phyloP scores from a whole-genome alignment of 805 yeast species.

The Suhomyces sp. region DNA sequence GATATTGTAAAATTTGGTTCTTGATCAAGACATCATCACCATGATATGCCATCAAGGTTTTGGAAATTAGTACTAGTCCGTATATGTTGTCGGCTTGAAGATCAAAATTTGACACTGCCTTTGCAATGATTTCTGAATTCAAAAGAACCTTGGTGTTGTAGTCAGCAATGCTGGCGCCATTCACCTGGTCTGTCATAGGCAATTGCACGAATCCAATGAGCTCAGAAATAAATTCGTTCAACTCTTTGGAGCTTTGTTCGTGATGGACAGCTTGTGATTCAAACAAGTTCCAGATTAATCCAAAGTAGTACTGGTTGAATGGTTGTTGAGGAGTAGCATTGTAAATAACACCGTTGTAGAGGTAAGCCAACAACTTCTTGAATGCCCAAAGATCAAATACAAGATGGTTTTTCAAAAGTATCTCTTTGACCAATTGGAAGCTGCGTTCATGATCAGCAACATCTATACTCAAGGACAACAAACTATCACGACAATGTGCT shows the following conservation, averaged over 20 bases:
- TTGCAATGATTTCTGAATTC: conserved; percentile 28
- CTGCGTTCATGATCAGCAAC: conserved; percentile 32
- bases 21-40: conserved; percentile 8
- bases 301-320: conserved; percentile 26
- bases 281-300: conserved; percentile 31
- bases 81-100: conserved; percentile 30
- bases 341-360: conserved; percentile 23
- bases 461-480: conserved; percentile 32
- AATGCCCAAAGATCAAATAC: conserved; percentile 27
- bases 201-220: conserved; percentile 20
- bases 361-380: conserved; percentile 29
- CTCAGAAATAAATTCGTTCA: conserved; percentile 33
- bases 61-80: conserved; percentile 28
- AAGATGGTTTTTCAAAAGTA: conserved; percentile 29
- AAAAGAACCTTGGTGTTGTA: conserved; percentile 19
- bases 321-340: conserved; percentile 14
- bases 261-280: conserved; percentile 33
- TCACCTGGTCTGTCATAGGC: conserved; percentile 4
- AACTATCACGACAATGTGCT: conserved; percentile 23
- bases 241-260: conserved; percentile 13
- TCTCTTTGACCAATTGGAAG: conserved; percentile 36
- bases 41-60: conserved; percentile 17
- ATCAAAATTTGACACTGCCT: conserved; percentile 24
- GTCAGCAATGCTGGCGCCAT: conserved; percentile 8
- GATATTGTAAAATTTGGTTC: conserved; percentile 24